These are phyloP conservation scores for Candida xiaguanensis DNA, from an alignment of 805 yeast species.

Conservation along the genomic window DNA sequence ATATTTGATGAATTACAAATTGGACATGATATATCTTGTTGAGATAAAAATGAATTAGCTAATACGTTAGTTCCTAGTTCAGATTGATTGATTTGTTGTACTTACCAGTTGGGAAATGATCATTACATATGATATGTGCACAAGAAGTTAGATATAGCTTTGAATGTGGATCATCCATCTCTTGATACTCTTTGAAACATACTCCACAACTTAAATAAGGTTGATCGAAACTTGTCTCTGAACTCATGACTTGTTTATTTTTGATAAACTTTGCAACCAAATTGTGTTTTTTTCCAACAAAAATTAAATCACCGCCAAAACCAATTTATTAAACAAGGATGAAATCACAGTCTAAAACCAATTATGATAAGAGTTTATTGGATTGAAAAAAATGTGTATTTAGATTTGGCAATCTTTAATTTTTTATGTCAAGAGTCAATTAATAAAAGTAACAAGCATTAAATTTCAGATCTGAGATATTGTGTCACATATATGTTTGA, in stretches of 20 bases:
- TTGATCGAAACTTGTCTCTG: constrained; percentile 4
- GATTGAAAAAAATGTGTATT: no score
- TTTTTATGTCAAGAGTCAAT: no score
- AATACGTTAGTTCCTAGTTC: no score
- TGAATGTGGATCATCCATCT: not conserved
- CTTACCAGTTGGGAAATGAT: constrained; percentile 8
- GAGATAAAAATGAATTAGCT: constrained; percentile 1
- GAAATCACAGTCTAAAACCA: no score
- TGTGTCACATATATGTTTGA: no score
- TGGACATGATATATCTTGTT: constrained; percentile 4
- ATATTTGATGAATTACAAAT: constrained; percentile 5
- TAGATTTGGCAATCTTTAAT: no score
- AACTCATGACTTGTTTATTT: not conserved
- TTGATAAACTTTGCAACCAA: constrained; percentile 9
- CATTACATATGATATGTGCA: constrained; percentile 9
- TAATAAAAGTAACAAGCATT: no score
- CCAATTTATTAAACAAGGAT: no score
- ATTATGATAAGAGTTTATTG: no score
- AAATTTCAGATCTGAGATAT: no score
- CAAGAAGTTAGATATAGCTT: constrained; percentile 9
- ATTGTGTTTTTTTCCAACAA: not conserved
- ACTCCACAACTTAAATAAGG: constrained; percentile 11
- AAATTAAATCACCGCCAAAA: no score
- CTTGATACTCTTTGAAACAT: constrained; percentile 6
- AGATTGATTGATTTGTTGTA: constrained; percentile 1